A percentile compares a stretch with the other conserved stretches of the same genome.
phyloP scores from a whole-genome alignment of 306 rosid species.

The Begonia loranthoides region DNA sequence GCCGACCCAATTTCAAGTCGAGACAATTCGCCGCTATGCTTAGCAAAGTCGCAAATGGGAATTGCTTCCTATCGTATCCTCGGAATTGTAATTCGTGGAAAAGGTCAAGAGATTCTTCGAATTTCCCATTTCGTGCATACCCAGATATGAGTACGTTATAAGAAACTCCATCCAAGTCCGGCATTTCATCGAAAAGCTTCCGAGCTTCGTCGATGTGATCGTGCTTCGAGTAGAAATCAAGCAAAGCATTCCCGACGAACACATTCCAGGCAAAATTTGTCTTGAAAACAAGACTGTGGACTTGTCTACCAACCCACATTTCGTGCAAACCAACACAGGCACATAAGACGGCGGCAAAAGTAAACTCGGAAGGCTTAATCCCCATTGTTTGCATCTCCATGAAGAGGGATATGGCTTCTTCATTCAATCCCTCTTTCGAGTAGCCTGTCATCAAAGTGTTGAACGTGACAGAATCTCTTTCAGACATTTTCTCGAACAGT shows the following conservation, averaged over 20 bases:
- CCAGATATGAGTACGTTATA: slow-evolving; percentile 57
- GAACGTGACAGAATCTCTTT: slow-evolving; percentile 60
- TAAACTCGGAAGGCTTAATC: slow-evolving; percentile 51
- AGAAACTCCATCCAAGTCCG: slow-evolving; percentile 69
- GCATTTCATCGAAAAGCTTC: slow-evolving; percentile 63
- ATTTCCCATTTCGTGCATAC: slow-evolving; percentile 45
- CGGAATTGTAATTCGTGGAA: slow-evolving; percentile 43
- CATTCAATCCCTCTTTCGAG: slow-evolving; percentile 48
- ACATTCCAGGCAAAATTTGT: slow-evolving; percentile 53
- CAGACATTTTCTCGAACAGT: slow-evolving; percentile 35
- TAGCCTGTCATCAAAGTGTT: slow-evolving; percentile 69
- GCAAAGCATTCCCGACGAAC: slow-evolving; percentile 84
- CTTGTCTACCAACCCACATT: slow-evolving; percentile 43
- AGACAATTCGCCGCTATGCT: slow-evolving; percentile 57
- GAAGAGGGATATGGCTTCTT: slow-evolving; percentile 49
- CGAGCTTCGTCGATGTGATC: slow-evolving; percentile 33
- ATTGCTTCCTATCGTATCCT: slow-evolving; percentile 49
- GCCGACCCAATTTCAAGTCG: slow-evolving; percentile 58
- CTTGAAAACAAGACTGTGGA: slow-evolving; percentile 59
- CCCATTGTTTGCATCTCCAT: slow-evolving; percentile 47
- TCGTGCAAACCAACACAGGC: slow-evolving; percentile 53
- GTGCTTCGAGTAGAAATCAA: slow-evolving; percentile 77
- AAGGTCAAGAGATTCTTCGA: slow-evolving; percentile 34
- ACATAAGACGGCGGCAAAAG: slow-evolving; percentile 65
- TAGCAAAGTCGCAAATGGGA: slow-evolving; percentile 63